phyloP scores from a whole-genome alignment of 495 filamentous ascomycete genomes.

The Niebla homalea region DNA sequence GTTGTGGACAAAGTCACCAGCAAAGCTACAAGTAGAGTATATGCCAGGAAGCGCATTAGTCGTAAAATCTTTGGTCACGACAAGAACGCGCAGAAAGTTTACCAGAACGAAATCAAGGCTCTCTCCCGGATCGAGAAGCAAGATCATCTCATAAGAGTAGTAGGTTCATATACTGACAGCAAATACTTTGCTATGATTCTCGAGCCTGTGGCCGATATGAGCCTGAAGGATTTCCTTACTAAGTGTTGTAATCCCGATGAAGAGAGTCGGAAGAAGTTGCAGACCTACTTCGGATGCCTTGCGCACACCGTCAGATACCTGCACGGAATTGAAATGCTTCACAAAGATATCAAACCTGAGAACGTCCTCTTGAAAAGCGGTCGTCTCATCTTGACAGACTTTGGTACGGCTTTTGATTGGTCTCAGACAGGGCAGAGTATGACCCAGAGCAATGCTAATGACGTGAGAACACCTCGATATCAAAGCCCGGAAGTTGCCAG shows the following conservation, averaged over 20 bases:
- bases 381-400: slow-evolving; percentile 27
- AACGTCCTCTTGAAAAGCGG: slow-evolving; percentile 28
- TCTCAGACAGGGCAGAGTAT: slow-evolving; percentile 5
- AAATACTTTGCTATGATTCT: slow-evolving; percentile 21
- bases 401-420: slow-evolving; percentile 26
- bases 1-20: not conserved
- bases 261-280: slow-evolving; percentile 2
- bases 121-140: not conserved
- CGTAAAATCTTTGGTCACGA: slow-evolving; percentile 1
- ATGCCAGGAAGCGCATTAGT: not conserved
- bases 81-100: not conserved
- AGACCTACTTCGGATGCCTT: slow-evolving; percentile 29
- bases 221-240: slow-evolving; percentile 15
- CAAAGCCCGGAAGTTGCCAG: slow-evolving; percentile 23
- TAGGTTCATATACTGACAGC: slow-evolving; percentile 20
- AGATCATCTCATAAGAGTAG: not conserved
- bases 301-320: slow-evolving; percentile 24
- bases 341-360: slow-evolving; percentile 32
- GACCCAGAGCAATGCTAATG: slow-evolving; percentile 14
- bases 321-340: slow-evolving; percentile 19
- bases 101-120: slow-evolving; percentile 1
- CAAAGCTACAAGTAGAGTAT: not conserved
- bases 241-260: not conserved
- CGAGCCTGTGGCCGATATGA: slow-evolving; percentile 22
- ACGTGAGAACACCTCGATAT: slow-evolving; percentile 17